Base-by-base conservation (phyloP, 768 basidiomycete genomes). In the Boletus reticuloceps region DNA sequence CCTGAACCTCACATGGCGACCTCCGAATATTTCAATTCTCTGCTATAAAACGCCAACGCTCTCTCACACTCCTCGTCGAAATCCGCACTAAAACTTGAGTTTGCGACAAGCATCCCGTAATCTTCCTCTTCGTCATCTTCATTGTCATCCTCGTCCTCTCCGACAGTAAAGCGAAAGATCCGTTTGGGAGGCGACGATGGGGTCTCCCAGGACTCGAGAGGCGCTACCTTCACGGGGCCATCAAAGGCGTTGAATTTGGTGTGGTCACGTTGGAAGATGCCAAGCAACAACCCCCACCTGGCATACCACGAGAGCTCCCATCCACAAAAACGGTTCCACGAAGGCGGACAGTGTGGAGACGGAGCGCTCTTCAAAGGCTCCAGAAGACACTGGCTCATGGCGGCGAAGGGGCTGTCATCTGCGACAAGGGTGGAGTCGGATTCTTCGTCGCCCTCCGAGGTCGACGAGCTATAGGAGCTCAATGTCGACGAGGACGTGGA, bases 371-470 rank as follows among this genome's bases (percentile, higher is more conserved):
- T 55, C 45, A 38, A 43, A 44, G 41, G n/a, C n/a, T 45, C 54
- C 14, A 14, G 13, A 36, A 19, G 14, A 9, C 0, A 16, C 7
- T 49, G 54, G 43, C 47, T 62, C 45, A 49, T 45, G 36, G 37
- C 39, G 36, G 37, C 39, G 31, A 61, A n/a, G 2, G 37, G 52
- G 22, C 53, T 54, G 51, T 79, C 78, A 47, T 77, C 79, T 60
- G 79, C 80, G 25, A 84, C 81, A 19, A 84, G 74, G 10, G 83
- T 84, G n/a, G 73, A 61, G 53, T 84, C 83, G n/a, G 81, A 79
- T 60, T 80, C 80, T 54, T 79, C 79, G 47, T 56, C 64, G 14
- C 55, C 58, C 22, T 36, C 58, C 3, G 48, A 54, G 31, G 36
- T 31, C 17, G 54, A 59, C 22, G 62, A 64, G 9, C 51, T 50